Percentiles rank a stretch among this genome's conserved stretches.
These are phyloP conservation scores for Sclerotinia borealis DNA, from an alignment of 2,329 filamentous ascomycete species.

Conservation along the genomic window DNA sequence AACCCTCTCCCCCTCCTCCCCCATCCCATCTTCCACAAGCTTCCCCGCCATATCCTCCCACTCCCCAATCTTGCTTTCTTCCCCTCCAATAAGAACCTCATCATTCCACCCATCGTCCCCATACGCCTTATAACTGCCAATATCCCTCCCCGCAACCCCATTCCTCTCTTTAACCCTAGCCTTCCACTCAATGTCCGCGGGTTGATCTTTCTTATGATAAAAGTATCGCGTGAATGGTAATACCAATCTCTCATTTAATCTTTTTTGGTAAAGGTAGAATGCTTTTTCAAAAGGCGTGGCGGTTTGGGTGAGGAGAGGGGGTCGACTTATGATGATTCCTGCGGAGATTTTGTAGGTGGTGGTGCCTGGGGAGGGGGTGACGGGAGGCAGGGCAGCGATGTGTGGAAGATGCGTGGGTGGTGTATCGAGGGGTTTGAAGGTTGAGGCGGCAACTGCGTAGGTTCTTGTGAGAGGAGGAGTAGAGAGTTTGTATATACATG, in stretches of 20 bases:
- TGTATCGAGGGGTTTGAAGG: slow-evolving; percentile 21
- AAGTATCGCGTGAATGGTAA: slow-evolving; percentile 85
- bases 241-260: slow-evolving; percentile 85
- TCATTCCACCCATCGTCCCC: slow-evolving; percentile 78
- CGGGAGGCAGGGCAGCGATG: slow-evolving; percentile 28
- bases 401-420: slow-evolving; percentile 33
- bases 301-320: slow-evolving; percentile 78
- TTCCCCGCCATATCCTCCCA: slow-evolving; percentile 50
- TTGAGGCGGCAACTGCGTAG: slow-evolving; percentile 29
- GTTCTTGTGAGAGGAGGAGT: slow-evolving; percentile 12
- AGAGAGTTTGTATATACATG: slow-evolving; percentile 10
- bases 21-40: slow-evolving; percentile 43
- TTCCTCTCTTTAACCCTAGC: slow-evolving; percentile 70
- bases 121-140: slow-evolving; percentile 77
- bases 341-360: slow-evolving; percentile 44
- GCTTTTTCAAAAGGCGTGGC: slow-evolving; percentile 85
- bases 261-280: slow-evolving; percentile 95
- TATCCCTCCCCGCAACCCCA: slow-evolving; percentile 71
- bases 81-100: slow-evolving; percentile 72
- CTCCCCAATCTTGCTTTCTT: slow-evolving; percentile 45
- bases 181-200: slow-evolving; percentile 82
- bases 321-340: slow-evolving; percentile 79
- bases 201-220: slow-evolving; percentile 90
- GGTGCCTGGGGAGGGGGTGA: slow-evolving; percentile 17
- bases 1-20: slow-evolving; percentile 37